These are phyloP conservation scores for Fusarium newnesense DNA, from an alignment of 2,329 filamentous ascomycete genomes.

Conservation along the genomic window DNA sequence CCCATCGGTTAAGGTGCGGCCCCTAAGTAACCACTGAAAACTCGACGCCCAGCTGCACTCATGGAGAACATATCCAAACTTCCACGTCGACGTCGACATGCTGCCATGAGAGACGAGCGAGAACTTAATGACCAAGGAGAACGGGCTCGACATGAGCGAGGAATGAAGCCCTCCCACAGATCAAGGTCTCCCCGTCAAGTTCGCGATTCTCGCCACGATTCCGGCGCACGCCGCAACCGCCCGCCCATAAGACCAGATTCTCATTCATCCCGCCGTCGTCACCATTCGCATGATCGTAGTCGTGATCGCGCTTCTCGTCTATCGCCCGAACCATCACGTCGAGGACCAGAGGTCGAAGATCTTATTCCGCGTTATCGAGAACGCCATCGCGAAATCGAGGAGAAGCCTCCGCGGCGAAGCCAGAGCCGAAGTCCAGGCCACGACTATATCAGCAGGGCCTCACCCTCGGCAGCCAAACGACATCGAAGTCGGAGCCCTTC, in stretches of 20 bases:
- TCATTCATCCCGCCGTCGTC: constrained; percentile 50
- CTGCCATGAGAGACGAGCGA: constrained; percentile 54
- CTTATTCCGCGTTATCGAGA: constrained; percentile 53
- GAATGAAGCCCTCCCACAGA: constrained; percentile 47
- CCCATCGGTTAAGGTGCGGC: constrained; percentile 49
- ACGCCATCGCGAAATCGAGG: constrained; percentile 46
- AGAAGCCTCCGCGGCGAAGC: constrained; percentile 48
- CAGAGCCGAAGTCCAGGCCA: constrained; percentile 49
- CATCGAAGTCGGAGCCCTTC: constrained; percentile 56
- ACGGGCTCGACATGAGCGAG: constrained; percentile 50
- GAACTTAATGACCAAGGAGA: constrained; percentile 52
- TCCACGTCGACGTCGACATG: constrained; percentile 52
- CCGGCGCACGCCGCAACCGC: constrained; percentile 47
- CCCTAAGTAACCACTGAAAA: constrained; percentile 50
- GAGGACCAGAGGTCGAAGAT: constrained; percentile 48
- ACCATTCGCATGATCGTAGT: constrained; percentile 52
- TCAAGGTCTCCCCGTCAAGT: constrained; percentile 47
- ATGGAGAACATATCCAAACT: constrained; percentile 47
- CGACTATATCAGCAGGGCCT: constrained; percentile 44
- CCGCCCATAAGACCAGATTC: constrained; percentile 48
- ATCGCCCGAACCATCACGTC: constrained; percentile 43
- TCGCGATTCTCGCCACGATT: constrained; percentile 44
- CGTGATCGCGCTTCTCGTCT: constrained; percentile 47
- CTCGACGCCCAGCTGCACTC: constrained; percentile 47
- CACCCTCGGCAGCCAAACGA: constrained; percentile 54